Conservation (phyloP, 495 filamentous ascomycete genomes). For the Friedmanniomyces simplex region DNA sequence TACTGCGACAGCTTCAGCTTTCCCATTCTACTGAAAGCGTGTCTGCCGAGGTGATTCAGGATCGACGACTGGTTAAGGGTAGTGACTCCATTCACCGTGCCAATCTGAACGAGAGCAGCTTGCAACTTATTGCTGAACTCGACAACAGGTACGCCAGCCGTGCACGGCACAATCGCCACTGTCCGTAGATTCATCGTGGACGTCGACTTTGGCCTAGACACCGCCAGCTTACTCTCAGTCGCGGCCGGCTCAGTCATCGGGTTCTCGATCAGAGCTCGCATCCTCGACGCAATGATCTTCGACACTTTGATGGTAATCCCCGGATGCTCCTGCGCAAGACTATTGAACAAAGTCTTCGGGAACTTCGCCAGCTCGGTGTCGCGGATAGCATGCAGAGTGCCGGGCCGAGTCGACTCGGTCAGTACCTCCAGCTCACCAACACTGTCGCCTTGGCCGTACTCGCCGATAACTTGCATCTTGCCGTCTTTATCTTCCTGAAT, state of each 20-base stretch:
- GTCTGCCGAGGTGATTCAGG: conserved; percentile 82
- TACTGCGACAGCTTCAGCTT: conserved; percentile 95
- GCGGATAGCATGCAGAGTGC: conserved; percentile 88
- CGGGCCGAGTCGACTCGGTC: conserved; percentile 81
- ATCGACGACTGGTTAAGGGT: conserved; percentile 90
- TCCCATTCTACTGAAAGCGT: conserved; percentile 95
- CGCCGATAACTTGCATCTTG: conserved; percentile 78
- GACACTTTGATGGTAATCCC: conserved; percentile 98
- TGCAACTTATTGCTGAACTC: conserved; percentile 90
- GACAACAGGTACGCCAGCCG: conserved; percentile 81
- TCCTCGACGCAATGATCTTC: conserved; percentile 92
- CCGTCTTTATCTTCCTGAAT: conserved; percentile 69
- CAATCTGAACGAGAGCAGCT: conserved; percentile 78
- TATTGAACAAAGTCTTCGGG: conserved; percentile 93
- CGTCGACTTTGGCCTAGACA: conserved; percentile 57
- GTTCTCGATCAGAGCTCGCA: conserved; percentile 79
- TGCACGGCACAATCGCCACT: conserved; percentile 83
- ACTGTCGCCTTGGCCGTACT: conserved; percentile 95
- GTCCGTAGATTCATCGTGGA: conserved; percentile 89
- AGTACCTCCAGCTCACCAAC: conserved; percentile 95
- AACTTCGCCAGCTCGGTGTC: conserved; percentile 96
- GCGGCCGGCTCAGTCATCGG: conserved; percentile 47
- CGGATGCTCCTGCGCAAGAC: conserved; percentile 88
- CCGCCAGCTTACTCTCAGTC: conserved; percentile 37
- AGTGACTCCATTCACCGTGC: conserved; percentile 77